Base-by-base conservation (phyloP, 306 rosid genomes). In the Glycine soja region DNA sequence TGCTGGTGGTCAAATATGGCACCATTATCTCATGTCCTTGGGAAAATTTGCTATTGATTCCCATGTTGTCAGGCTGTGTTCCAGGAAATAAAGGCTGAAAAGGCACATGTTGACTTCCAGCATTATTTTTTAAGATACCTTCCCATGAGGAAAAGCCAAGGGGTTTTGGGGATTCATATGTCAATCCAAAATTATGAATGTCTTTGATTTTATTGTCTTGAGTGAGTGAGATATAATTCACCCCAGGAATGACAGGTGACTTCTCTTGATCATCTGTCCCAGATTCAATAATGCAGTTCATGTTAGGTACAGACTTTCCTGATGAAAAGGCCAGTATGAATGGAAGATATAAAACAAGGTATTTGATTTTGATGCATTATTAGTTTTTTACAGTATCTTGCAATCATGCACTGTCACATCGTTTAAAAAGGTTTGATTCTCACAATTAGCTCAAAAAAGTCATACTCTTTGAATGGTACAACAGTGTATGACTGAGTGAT, bases 251-350 rank as follows among this genome's bases (percentile, higher is more conserved):
- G 79, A 70, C 63, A 45, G 85, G 61, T n/a, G 81, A 77, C 70
- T 87, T 88, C 38, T 80, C 89, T 81, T 81, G 94, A 83, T 83
- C 85, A 81, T 80, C 98, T 89, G 85, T 80, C 36, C 72, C 50
- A 71, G 72, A 77, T 88, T 73, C 56, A 48, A 32, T 48, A 66
- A 69, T 38, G 81, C 43, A 38, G 78, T 57, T 69, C 75, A 68
- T 40, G 61, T 68, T 24, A 63, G 67, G 9, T 79, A 74, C 46
- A 52, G 74, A 45, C 76, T 43, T 70, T 50, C 54, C 43, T n/a
- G 75, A 82, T 18, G 57, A 32, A 14, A 36, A 77, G 70, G 53
- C 7, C 54, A 64, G 46, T 24, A 16, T 77, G 10, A 10, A 62
- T 16, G 65, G 50, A 71, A 71, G 58, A 69, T 72, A 48, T 80